Base-by-base conservation (phyloP, 305 asterid species). In the Fraxinus albicans region DNA sequence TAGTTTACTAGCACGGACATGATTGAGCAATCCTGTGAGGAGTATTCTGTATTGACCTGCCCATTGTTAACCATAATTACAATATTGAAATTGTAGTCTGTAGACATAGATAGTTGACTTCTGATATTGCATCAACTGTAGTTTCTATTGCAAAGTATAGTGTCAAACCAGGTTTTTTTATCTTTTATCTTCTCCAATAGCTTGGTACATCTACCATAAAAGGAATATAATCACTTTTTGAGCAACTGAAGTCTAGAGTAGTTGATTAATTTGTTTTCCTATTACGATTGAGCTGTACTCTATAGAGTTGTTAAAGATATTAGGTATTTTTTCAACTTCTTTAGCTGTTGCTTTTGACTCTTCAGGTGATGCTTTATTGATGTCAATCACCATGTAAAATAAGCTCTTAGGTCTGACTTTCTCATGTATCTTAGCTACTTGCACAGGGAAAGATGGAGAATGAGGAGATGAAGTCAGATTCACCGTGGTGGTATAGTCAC, bases 381-480 rank as follows among this genome's bases (percentile, higher is more conserved):
- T 55, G 73, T 9, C 73, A 65, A 65, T 21, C 35, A 10, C 29
- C 34, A 3, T 1, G 35, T 65, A 65, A 25, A 65, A 34, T 65
- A 65, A 65, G 36, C 35, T 67, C 36, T 79, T n/a, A 6, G 29
- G 44, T 8, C 23, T 3, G 58, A 13, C 3, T 27, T 25, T 70
- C 34, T 3, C 65, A 33, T 36, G 36, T 17, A 23, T 76, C 35
- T 58, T 1, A 23, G 36, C 5, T 40, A 35, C n/a, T 25, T 40
- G 8, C 4, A n/a, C 69, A 74, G 81, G 31, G 9, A 23, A 74
- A 80, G 82, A 93, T 93, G 97, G 93, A 89, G 86, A 88, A 73
- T 31, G 90, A 89, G 79, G 91, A 21, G 81, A 87, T 38, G 76
- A 88, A 84, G 79, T 55, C 87, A 19, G 80, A 60, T 78, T 65